A percentile compares a stretch with the other conserved stretches of the same genome.
phyloP scores from a whole-genome alignment of 495 filamentous ascomycete species.

The Aspergillus kassunensis region DNA sequence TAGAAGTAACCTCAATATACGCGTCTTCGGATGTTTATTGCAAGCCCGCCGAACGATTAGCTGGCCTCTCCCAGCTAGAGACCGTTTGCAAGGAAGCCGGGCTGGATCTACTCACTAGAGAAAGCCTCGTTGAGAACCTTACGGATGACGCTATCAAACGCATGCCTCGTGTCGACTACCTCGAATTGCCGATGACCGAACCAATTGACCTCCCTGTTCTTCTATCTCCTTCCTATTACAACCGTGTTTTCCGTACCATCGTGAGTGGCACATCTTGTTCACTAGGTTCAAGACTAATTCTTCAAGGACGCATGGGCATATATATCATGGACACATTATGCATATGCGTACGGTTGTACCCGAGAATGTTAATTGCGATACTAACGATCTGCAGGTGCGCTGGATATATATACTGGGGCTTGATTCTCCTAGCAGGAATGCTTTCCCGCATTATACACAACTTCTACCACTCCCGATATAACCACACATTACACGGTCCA shows the following conservation, averaged over 20 bases:
- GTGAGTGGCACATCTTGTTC: too few species aligned
- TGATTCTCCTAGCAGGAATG: slow-evolving; percentile 25
- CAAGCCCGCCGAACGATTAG: slow-evolving; percentile 18
- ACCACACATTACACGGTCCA: not conserved
- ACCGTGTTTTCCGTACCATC: slow-evolving; percentile 31
- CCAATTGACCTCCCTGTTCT: slow-evolving; percentile 25
- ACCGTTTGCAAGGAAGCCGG: slow-evolving; percentile 27
- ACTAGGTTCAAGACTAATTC: too few species aligned
- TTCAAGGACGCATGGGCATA: slow-evolving; percentile 38
- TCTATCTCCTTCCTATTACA: slow-evolving; percentile 28
- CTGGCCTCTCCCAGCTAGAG: slow-evolving; percentile 26
- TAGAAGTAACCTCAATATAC: slow-evolving; percentile 38
- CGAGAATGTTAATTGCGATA: too few species aligned
- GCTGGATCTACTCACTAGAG: slow-evolving; percentile 27
- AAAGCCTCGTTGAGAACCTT: slow-evolving; percentile 31
- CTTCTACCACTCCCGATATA: not conserved
- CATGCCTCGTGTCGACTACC: slow-evolving; percentile 31
- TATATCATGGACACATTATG: slow-evolving; percentile 35
- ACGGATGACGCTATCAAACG: slow-evolving; percentile 32
- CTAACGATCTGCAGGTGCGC: slow-evolving; percentile 4
- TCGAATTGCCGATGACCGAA: slow-evolving; percentile 21
- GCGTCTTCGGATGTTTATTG: slow-evolving; percentile 36
- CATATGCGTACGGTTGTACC: slow-evolving; percentile 26
- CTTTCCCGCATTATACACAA: slow-evolving; percentile 20
- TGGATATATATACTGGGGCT: slow-evolving; percentile 35